These are phyloP conservation scores for Lojkania enalia DNA, from an alignment of 2,329 filamentous ascomycete species.

Conservation along the genomic window DNA sequence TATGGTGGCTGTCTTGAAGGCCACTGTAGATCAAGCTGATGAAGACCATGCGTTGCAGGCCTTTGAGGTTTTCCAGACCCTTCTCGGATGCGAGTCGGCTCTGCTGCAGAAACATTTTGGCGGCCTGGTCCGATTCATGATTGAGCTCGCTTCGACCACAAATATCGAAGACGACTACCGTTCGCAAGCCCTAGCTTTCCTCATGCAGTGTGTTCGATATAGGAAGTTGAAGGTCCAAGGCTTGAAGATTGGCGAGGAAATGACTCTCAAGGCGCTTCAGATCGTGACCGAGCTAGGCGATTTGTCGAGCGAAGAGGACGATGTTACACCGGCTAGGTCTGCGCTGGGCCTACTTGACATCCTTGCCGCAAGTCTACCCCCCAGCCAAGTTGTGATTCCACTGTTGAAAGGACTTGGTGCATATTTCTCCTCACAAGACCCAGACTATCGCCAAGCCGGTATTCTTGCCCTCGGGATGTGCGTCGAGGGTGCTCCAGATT, in stretches of 20 bases:
- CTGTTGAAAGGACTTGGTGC: conserved; percentile 82
- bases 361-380: conserved; percentile 83
- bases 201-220: conserved; percentile 89
- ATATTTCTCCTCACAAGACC: conserved; percentile 74
- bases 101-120: conserved; percentile 84
- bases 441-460: conserved; percentile 83
- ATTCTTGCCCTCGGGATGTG: conserved; percentile 91
- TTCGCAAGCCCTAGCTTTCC: conserved; percentile 87
- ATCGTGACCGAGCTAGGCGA: conserved; percentile 88
- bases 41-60: conserved; percentile 87
- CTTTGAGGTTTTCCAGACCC: conserved; percentile 96
- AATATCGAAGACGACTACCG: conserved; percentile 81
- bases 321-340: conserved; percentile 80
- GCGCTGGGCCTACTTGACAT: conserved; percentile 88
- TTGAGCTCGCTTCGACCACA: conserved; percentile 77
- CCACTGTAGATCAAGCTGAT: conserved; percentile 75
- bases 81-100: conserved; percentile 85
- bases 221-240: conserved; percentile 94
- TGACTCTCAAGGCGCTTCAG: conserved; percentile 85
- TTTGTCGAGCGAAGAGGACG: conserved; percentile 72
- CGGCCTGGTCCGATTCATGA: conserved; percentile 92
- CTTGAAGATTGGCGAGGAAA: conserved; percentile 80
- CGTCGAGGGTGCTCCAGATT: conserved; percentile 95
- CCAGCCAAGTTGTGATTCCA: conserved; percentile 91
- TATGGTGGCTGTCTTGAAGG: conserved; percentile 89